Conservation (phyloP, 2,329 filamentous ascomycete species). For the Pestalotiopsis sp. region DNA sequence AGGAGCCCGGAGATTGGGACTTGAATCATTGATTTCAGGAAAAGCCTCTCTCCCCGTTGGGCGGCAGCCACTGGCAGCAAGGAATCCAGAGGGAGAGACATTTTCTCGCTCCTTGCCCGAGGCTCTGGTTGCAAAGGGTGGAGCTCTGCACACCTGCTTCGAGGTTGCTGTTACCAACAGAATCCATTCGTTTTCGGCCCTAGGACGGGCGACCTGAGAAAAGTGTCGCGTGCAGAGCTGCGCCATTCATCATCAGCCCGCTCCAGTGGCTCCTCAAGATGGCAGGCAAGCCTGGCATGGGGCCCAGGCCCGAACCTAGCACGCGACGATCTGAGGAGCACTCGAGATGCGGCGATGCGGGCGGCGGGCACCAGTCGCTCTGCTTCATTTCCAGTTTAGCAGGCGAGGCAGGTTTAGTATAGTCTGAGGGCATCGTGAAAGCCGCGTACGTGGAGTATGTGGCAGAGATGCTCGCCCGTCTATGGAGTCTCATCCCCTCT, state of each 20-base stretch:
- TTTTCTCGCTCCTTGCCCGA: conserved; percentile 5
- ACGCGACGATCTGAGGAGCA: conserved; percentile 3
- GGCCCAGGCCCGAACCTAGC: conserved; percentile 2
- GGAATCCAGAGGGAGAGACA: background rate
- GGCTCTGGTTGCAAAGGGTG: conserved; percentile 5
- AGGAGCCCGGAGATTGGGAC: background rate
- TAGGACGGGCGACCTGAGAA: background rate
- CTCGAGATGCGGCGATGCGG: background rate
- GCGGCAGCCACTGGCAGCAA: background rate
- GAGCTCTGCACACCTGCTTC: background rate
- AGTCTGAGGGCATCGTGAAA: background rate
- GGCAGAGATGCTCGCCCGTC: background rate
- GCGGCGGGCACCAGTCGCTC: background rate
- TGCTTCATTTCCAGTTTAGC: background rate
- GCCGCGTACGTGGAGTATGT: background rate
- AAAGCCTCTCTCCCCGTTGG: background rate
- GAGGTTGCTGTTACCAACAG: conserved; percentile 6
- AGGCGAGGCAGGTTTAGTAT: background rate
- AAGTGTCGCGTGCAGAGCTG: conserved; percentile 4
- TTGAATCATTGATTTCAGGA: background rate
- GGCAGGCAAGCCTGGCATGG: background rate
- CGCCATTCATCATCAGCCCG: background rate
- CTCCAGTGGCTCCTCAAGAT: background rate
- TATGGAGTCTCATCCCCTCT: background rate
- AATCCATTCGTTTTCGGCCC: conserved; percentile 8